Base-by-base conservation (phyloP, 2,329 filamentous ascomycete species). In the Phyllosticta citribraziliensis region DNA sequence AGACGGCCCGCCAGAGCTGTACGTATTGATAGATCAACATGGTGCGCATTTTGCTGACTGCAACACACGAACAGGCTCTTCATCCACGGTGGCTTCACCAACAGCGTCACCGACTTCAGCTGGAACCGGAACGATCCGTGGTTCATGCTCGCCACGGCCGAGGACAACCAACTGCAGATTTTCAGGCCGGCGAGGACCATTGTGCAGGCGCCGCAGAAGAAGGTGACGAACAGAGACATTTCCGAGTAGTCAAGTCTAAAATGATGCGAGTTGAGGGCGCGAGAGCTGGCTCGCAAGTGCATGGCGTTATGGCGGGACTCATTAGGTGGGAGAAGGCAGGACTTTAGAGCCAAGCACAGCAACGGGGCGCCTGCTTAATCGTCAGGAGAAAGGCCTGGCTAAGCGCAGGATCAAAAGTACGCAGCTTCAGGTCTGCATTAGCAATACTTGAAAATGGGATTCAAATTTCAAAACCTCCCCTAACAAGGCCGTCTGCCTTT, bases 71-170 rank as follows among this genome's bases (percentile, higher is more conserved):
- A 12, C 64, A 91, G 89, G 55, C 79, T 99, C 1, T 99, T 99
- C 77, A 97, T 99, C 92, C 94, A 99, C 70, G 94, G 94, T 64
- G 94, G 94, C 33, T 95, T 99, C 78, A 99, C 94, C 11, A 97
- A 97, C 76, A 88, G 95, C 66, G 85, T 99, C 64, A 91, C 90
- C 40, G 95, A 99, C 75, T 99, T 99, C 71, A 93, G 88, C 76
- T 99, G 93, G 93, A 99, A 99, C 75, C 85, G 86, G 67, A 96
- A 96, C 72, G 91, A 97, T 69, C 92, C 93, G 4, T 99, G 95
- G 95, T 84, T 97, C 60, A 89, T 99, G 66, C 92, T 91, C 73
- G 96, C 89, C 64, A 92, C 94, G 17, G 94, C 93, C 0, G 95
- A 99, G 73, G 94, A 99, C 77, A 99, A 99, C 71, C 80, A 97